These are phyloP conservation scores for Thermothelomyces thermophilus DNA, from an alignment of 2,329 filamentous ascomycete genomes.

Conservation along the genomic window DNA sequence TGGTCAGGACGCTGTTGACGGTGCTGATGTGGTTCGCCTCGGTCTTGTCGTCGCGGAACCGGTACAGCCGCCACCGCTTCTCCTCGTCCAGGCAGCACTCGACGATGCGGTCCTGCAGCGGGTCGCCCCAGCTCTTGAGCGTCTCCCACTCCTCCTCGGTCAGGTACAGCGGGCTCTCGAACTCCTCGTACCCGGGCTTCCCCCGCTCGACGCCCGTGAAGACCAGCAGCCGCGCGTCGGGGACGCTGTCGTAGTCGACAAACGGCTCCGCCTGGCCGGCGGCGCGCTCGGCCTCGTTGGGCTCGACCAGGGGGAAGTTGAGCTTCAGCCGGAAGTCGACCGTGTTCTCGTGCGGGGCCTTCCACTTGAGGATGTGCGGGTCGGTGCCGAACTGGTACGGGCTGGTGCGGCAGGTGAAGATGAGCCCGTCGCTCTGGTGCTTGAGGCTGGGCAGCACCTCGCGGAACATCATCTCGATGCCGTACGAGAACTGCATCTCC, in stretches of 20 bases:
- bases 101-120: conserved; percentile 79
- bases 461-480: conserved; percentile 85
- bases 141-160: conserved; percentile 75
- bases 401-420: conserved; percentile 90
- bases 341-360: conserved; percentile 89
- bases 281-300: conserved; percentile 59
- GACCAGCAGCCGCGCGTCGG: conserved; percentile 65
- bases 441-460: conserved; percentile 74
- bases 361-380: conserved; percentile 94
- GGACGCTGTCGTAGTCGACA: conserved; percentile 73
- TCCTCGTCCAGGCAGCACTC: conserved; percentile 78
- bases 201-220: conserved; percentile 53
- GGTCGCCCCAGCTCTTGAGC: conserved; percentile 65
- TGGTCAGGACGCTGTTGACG: conserved; percentile 79
- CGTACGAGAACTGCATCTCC: conserved; percentile 82
- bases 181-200: conserved; percentile 53
- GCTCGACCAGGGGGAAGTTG: conserved; percentile 65
- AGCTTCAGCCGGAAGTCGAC: conserved; percentile 83
- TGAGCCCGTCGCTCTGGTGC: conserved; percentile 93
- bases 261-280: conserved; percentile 59
- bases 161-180: conserved; percentile 57
- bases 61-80: conserved; percentile 75
- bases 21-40: conserved; percentile 85
- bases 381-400: conserved; percentile 88
- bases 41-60: conserved; percentile 86